Evolutionary conservation across 2,329 filamentous ascomycete species (phyloP).

Genomic region (Sphaceloma murrayae): DNA sequence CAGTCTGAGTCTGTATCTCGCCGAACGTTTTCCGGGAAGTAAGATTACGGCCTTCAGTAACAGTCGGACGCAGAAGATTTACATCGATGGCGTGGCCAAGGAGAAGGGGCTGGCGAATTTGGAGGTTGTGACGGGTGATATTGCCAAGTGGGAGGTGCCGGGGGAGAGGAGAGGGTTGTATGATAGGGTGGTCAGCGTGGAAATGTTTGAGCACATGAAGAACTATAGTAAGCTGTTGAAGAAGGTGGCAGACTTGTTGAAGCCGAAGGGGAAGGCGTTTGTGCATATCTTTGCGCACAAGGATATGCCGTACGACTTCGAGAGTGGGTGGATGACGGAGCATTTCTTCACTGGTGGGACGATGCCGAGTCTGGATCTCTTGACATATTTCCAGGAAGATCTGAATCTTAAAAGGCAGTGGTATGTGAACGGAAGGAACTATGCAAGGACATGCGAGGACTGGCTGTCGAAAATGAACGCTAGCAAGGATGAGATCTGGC

Average conservation of each 20-base stretch:
- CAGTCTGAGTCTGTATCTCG: constrained; percentile 54
- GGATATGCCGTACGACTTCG: constrained; percentile 59
- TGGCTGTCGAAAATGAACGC: constrained; percentile 54
- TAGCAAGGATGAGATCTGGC: constrained; percentile 53
- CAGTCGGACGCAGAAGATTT: constrained; percentile 56
- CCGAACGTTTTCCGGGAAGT: constrained; percentile 53
- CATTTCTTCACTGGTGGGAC: constrained; percentile 66
- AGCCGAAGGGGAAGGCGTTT: constrained; percentile 56
- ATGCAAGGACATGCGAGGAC: constrained; percentile 61
- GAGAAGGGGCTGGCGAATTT: constrained; percentile 51
- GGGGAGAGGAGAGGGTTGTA: constrained; percentile 34
- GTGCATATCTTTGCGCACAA: constrained; percentile 59
- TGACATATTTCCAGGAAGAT: constrained; percentile 58
- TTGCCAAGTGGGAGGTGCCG: constrained; percentile 55
- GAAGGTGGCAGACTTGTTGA: constrained; percentile 52
- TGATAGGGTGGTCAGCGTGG: constrained; percentile 59
- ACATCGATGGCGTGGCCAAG: constrained; percentile 52
- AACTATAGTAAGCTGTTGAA: constrained; percentile 60
- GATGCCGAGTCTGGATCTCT: constrained; percentile 58
- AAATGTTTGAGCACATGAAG: constrained; percentile 70
- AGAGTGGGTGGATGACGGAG: constrained; percentile 64
- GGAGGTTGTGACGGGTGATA: constrained; percentile 55
- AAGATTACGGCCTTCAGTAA: constrained; percentile 60
- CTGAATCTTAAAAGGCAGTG: constrained; percentile 53
- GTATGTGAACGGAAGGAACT: constrained; percentile 62